These are phyloP conservation scores for Coniochaeta sp. DNA, from an alignment of 2,329 filamentous ascomycete genomes.

Conservation along the genomic window DNA sequence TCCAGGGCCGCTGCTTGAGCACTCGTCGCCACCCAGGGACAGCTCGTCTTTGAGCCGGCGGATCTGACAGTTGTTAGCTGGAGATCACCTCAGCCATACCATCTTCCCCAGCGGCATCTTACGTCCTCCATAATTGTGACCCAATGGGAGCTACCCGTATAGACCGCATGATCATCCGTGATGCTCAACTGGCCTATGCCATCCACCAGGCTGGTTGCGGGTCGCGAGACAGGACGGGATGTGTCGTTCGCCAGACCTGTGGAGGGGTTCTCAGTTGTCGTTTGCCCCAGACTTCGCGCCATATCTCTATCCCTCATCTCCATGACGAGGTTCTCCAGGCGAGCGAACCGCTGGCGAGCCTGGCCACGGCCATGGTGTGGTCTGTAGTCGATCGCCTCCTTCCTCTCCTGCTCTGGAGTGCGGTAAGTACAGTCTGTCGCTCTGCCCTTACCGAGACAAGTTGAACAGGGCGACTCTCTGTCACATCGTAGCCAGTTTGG, in stretches of 20 bases:
- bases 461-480: constrained; percentile 4
- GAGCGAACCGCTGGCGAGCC: constrained; percentile 6
- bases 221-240: background rate
- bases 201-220: background rate
- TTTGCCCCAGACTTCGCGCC: background rate
- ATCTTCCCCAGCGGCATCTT: background rate
- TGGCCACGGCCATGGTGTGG: background rate
- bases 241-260: background rate
- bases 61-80: constrained; percentile 1
- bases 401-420: constrained; percentile 4
- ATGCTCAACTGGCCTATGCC: constrained; percentile 4
- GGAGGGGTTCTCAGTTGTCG: background rate
- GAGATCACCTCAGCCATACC: background rate
- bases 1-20: background rate
- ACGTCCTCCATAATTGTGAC: constrained; percentile 6
- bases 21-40: background rate
- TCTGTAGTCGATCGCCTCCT: constrained; percentile 7
- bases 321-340: constrained; percentile 5
- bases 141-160: constrained; percentile 7
- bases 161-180: constrained; percentile 4
- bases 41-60: constrained; percentile 6
- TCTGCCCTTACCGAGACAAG: constrained; percentile 1
- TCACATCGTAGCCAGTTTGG: constrained; percentile 1
- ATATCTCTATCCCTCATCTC: constrained; percentile 5
- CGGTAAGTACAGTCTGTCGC: constrained; percentile 4